Base-by-base conservation (phyloP, 108 stramenopile genomes). In the Pelagomonas calceolata region DNA sequence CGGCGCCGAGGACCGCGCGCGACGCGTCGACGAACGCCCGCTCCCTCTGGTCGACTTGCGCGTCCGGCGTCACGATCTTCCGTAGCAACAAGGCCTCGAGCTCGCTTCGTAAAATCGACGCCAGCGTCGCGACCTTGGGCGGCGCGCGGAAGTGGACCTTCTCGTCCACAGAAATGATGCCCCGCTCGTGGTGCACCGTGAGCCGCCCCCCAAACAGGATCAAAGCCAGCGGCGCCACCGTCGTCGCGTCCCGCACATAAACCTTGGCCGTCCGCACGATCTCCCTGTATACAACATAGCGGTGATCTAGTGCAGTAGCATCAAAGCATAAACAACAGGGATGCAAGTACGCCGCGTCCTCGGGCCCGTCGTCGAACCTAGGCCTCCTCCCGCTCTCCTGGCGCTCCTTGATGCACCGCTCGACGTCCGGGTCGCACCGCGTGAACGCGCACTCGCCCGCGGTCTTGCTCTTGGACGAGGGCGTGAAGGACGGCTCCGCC, bases 131-230 rank as follows among this genome's bases (percentile, higher is more conserved):
- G 36, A 82, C 73, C 29, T 81, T 67, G 31, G 72, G 72, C 16
- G 78, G 44, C 10, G 78, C 81, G 30, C 46, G 44, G 72, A 86
- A 83, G 63, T 73, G 70, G 31, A 84, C 68, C 84, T 81, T 84
- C 29, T 70, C 78, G 66, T 85, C 82, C 15, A 86, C 76, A 35
- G 75, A 66, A 30, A 86, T 39, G 36, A 70, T 35, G 29, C 77
- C 80, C 63, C 64, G 67, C n/a, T n/a, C n/a, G n/a, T n/a, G n/a
- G n/a, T n/a, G n/a, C n/a, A n/a, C n/a, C n/a, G n/a, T n/a, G n/a
- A 83, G 60, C 32, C 46, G 33, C 33, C 86, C 86, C 37, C 86
- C 86, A 64, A 87, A 87, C 31, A 87, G 75, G 33, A 86, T 73
- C 66, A 87, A 65, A 35, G 84, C 83, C 60, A 81, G 82, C 34